Percentiles rank a stretch among this genome's conserved stretches.
phyloP scores from a whole-genome alignment of 2,329 filamentous ascomycete species.

The Metarhizium humberi region DNA sequence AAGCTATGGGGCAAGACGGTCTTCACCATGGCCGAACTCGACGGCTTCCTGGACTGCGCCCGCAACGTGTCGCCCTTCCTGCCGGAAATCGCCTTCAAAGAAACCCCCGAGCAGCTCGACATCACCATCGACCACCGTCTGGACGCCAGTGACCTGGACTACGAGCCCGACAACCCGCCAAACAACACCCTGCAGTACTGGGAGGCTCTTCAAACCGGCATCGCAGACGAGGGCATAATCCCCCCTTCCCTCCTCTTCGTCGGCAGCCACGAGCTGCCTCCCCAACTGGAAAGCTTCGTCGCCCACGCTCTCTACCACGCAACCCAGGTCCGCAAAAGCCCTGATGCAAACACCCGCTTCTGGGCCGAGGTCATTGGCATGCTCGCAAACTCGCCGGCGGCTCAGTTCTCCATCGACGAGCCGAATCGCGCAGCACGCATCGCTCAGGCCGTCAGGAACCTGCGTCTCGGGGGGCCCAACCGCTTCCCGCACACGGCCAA shows the following conservation, averaged over 20 bases:
- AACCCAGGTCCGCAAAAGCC: not conserved
- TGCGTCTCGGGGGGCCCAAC: constrained; percentile 2
- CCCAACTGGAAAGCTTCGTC: constrained; percentile 3
- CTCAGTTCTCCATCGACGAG: constrained; percentile 1
- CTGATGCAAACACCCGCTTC: not conserved
- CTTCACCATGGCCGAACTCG: constrained; percentile 6
- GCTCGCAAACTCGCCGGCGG: constrained; percentile 2
- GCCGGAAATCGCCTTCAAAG: constrained; percentile 5
- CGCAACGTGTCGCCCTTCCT: constrained; percentile 4
- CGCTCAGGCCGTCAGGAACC: constrained; percentile 6
- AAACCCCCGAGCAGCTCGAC: constrained; percentile 6
- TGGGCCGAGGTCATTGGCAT: constrained; percentile 5
- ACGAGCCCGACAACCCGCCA: not conserved
- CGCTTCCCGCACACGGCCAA: constrained; percentile 8
- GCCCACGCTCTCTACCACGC: not conserved
- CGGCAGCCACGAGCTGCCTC: not conserved
- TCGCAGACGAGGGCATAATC: constrained; percentile 3
- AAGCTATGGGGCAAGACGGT: constrained; percentile 1
- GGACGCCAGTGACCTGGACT: constrained; percentile 3
- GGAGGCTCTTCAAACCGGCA: constrained; percentile 1
- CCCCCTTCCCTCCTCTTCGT: constrained; percentile 4
- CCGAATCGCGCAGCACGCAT: constrained; percentile 1
- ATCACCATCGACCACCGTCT: constrained; percentile 7
- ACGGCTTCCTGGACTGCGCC: constrained; percentile 7
- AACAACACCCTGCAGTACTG: not conserved